These are phyloP conservation scores for Monosporascus sp. DNA, from an alignment of 2,329 filamentous ascomycete genomes.

Conservation along the genomic window DNA sequence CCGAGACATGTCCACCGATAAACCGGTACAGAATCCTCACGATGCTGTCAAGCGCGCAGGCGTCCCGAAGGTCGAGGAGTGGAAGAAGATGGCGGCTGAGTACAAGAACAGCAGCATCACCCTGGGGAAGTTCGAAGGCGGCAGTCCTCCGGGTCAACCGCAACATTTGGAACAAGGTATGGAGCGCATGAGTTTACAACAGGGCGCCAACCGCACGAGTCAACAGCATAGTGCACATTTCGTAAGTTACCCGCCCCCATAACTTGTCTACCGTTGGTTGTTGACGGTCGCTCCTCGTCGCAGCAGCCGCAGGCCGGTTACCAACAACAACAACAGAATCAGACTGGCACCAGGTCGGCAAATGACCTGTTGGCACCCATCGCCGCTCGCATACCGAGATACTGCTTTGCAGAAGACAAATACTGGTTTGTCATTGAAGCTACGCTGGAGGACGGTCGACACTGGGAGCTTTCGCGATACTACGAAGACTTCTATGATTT, in stretches of 20 bases:
- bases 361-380: conserved; percentile 68
- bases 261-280: background rate
- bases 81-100: conserved; percentile 99
- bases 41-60: conserved; percentile 84
- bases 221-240: conserved; percentile 32
- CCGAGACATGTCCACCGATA: conserved; percentile 83
- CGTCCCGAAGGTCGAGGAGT: conserved; percentile 92
- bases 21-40: conserved; percentile 72
- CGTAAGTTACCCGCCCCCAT: conserved; percentile 13
- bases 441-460: conserved; percentile 79
- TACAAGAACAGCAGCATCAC: conserved; percentile 99
- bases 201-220: conserved; percentile 40
- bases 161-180: conserved; percentile 61
- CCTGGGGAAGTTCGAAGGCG: conserved; percentile 77
- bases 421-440: conserved; percentile 99
- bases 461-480: conserved; percentile 89
- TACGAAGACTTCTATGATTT: conserved; percentile 99
- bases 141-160: conserved; percentile 32
- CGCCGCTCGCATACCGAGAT: conserved; percentile 79
- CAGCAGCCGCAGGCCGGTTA: conserved; percentile 25
- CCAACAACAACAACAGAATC: conserved; percentile 32
- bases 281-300: conserved; percentile 13
- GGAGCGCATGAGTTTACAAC: conserved; percentile 72
- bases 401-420: conserved; percentile 94
- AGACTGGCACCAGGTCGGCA: conserved; percentile 32